A percentile compares a stretch with the other conserved stretches of the same genome.
Evolutionary conservation across 108 stramenopile genomes (phyloP).

Genomic region (Pseudonitzschia multistriata): DNA sequence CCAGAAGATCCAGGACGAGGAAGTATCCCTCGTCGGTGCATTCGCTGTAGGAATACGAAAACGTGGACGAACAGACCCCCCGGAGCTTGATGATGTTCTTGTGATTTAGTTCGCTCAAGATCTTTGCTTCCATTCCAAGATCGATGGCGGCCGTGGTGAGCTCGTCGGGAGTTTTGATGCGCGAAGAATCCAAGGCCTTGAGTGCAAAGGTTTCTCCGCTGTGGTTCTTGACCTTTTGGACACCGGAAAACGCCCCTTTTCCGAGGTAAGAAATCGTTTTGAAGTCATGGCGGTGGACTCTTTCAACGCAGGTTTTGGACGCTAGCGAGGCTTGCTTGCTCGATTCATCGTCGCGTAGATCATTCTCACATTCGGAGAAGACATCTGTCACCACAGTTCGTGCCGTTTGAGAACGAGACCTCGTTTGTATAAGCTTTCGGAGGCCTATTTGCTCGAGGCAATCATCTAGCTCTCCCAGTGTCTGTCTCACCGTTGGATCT

Average conservation of each 20-base stretch:
- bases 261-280: conserved; percentile 12
- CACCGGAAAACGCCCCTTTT: conserved; percentile 16
- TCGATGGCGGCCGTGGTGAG: conserved; percentile 33
- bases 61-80: conserved; percentile 10
- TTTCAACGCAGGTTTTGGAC: neutral
- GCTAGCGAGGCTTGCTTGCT: too few species aligned
- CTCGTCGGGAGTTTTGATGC: neutral
- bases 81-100: conserved; percentile 35
- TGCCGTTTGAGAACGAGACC: too few species aligned
- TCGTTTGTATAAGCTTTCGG: too few species aligned
- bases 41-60: conserved; percentile 19
- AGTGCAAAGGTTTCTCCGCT: conserved; percentile 7
- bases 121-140: conserved; percentile 31
- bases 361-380: too few species aligned
- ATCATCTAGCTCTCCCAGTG: too few species aligned
- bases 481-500: too few species aligned
- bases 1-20: conserved; percentile 53
- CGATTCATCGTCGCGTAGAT: too few species aligned
- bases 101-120: conserved; percentile 31
- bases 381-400: too few species aligned
- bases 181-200: conserved; percentile 14
- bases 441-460: too few species aligned
- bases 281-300: neutral
- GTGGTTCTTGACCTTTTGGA: conserved; percentile 6
- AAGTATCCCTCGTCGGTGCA: conserved; percentile 38